Evolutionary conservation across 495 filamentous ascomycete species (phyloP).

Genomic region (Schizothecium vesticola): DNA sequence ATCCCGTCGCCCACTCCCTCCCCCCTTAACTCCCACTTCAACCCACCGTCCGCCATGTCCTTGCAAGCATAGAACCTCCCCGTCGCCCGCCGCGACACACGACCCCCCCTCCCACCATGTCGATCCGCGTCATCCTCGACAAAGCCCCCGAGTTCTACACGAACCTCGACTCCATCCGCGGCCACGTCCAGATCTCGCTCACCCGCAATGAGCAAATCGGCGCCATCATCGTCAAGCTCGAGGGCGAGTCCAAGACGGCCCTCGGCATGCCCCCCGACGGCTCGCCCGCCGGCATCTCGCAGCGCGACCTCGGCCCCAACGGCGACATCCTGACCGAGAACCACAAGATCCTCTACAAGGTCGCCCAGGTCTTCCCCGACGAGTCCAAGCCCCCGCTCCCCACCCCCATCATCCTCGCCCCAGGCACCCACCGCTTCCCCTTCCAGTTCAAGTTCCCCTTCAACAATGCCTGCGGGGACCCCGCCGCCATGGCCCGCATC

Average conservation of each 20-base stretch:
- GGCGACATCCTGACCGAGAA: slow-evolving; percentile 42
- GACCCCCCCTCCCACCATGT: slow-evolving; percentile 49
- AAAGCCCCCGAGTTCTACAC: slow-evolving; percentile 72
- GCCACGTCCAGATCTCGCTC: slow-evolving; percentile 59
- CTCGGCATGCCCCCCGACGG: slow-evolving; percentile 31
- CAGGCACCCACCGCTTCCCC: slow-evolving; percentile 81
- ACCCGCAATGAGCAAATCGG: slow-evolving; percentile 61
- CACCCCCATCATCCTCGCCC: slow-evolving; percentile 57
- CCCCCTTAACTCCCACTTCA: neutral
- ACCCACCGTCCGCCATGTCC: neutral
- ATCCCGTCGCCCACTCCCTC: neutral
- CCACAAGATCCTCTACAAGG: slow-evolving; percentile 59
- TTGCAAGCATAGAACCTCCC: neutral
- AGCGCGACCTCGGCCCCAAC: slow-evolving; percentile 23
- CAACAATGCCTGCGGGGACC: slow-evolving; percentile 76
- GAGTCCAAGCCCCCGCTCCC: slow-evolving; percentile 59
- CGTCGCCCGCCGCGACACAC: neutral
- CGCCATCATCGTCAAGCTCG: slow-evolving; percentile 84
- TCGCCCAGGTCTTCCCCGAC: slow-evolving; percentile 74
- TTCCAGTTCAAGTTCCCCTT: slow-evolving; percentile 92
- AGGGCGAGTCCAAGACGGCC: slow-evolving; percentile 75
- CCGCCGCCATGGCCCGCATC: slow-evolving; percentile 39
- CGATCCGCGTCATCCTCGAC: slow-evolving; percentile 71
- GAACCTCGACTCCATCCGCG: slow-evolving; percentile 76
- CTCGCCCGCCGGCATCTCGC: slow-evolving; percentile 22